A percentile compares a stretch with the other conserved stretches of the same genome.
Evolutionary conservation across 805 yeast genomes (phyloP).

Genomic region (Candida pseudofarinosa): DNA sequence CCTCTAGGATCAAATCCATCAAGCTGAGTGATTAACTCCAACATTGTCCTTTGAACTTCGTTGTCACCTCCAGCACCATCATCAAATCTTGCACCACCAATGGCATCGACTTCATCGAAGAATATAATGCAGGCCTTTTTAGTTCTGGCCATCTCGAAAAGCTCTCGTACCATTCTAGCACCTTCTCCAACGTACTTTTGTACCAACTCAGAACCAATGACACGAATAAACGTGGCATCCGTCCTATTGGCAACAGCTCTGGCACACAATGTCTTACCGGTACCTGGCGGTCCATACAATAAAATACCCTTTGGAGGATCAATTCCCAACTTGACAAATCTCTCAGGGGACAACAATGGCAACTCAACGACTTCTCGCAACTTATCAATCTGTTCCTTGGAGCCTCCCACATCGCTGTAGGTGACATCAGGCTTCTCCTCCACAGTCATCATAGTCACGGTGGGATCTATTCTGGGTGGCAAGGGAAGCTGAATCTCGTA

Average conservation of each 20-base stretch:
- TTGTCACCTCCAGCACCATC: conserved; percentile 99
- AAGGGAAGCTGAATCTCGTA: conserved; percentile 95
- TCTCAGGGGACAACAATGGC: conserved; percentile 90
- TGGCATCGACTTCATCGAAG: conserved; percentile 98
- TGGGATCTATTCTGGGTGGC: conserved; percentile 97
- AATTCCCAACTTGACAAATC: conserved; percentile 94
- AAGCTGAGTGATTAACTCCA: conserved; percentile 94
- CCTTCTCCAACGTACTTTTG: conserved; percentile 99
- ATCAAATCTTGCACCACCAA: conserved; percentile 99
- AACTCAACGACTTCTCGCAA: conserved; percentile 93
- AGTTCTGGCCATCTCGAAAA: conserved; percentile 98
- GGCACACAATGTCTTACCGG: conserved; percentile 97
- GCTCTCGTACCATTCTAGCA: conserved; percentile 98
- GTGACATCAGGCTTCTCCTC: conserved; percentile 99
- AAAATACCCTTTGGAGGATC: conserved; percentile 99
- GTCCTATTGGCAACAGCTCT: conserved; percentile 99
- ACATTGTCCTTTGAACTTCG: conserved; percentile 98
- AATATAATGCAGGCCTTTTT: conserved; percentile 97
- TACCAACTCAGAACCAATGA: conserved; percentile 96
- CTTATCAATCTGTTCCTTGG: conserved; percentile 97
- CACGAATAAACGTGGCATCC: conserved; percentile 97
- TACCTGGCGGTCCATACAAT: conserved; percentile 97
- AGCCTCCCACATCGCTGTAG: conserved; percentile 97
- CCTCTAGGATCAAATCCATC: conserved; percentile 99
- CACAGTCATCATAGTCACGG: conserved; percentile 99